Conservation (phyloP, 139 green algal species). For the Pleodorina starrii region DNA sequence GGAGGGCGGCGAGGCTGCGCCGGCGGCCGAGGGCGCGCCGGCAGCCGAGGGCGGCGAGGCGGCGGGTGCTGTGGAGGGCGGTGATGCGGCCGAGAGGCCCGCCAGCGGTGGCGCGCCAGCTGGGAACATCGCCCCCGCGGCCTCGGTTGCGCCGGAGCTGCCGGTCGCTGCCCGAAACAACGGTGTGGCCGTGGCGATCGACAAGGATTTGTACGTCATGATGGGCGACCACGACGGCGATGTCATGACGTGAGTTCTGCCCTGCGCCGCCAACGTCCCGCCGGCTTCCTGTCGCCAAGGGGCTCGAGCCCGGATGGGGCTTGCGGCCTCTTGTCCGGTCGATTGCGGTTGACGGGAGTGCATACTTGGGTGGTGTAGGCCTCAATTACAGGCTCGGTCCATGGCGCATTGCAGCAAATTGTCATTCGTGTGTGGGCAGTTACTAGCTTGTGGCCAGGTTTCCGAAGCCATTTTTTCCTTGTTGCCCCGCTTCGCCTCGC, state of each 20-base stretch:
- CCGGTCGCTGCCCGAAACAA: slow-evolving; percentile 45
- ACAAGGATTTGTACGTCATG: slow-evolving; percentile 74
- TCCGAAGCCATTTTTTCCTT: no score
- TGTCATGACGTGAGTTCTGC: slow-evolving; percentile 48
- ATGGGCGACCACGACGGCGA: slow-evolving; percentile 74
- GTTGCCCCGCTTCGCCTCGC: no score
- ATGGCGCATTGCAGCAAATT: no score
- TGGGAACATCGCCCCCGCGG: neutral
- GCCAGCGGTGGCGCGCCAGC: neutral
- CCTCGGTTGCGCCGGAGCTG: slow-evolving; percentile 19
- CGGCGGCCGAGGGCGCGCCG: slow-evolving; percentile 5
- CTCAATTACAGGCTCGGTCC: no score
- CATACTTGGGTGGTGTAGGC: no score
- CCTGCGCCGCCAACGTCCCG: no score
- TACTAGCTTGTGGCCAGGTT: no score
- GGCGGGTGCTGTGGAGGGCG: neutral
- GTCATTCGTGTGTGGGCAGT: no score
- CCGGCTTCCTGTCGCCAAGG: no score
- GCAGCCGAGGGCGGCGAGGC: neutral
- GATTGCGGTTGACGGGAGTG: no score
- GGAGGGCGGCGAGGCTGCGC: slow-evolving; percentile 7
- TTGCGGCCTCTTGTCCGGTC: no score
- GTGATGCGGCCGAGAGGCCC: slow-evolving; percentile 14
- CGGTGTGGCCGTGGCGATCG: slow-evolving; percentile 64
- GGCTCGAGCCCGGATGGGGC: no score